Conservation (phyloP, 352 stramenopile genomes). For the Blastocystis hominis region DNA sequence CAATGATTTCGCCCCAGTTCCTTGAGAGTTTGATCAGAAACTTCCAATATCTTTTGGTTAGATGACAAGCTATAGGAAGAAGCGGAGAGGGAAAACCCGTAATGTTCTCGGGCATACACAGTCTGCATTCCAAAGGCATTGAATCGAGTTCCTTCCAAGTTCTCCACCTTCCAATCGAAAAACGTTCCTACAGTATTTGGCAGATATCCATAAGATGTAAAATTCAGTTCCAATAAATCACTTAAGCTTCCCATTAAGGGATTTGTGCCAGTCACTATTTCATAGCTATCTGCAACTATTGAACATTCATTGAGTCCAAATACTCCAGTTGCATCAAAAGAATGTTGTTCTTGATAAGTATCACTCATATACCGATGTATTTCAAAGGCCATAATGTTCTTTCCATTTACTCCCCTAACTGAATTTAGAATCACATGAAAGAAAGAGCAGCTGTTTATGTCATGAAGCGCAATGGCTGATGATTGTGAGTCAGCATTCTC, state of each 20-base stretch:
- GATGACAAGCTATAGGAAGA: neutral
- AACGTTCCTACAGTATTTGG: neutral
- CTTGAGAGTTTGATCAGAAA: neutral
- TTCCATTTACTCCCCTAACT: neutral
- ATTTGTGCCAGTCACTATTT: neutral
- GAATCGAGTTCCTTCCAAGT: neutral
- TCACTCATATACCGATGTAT: neutral
- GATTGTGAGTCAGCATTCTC: neutral
- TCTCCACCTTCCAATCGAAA: slow-evolving; percentile 32
- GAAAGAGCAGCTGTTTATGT: neutral
- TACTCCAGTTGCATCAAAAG: slow-evolving; percentile 12
- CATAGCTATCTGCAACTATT: neutral
- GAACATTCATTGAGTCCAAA: neutral
- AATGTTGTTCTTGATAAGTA: neutral
- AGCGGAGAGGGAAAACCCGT: slow-evolving; percentile 11
- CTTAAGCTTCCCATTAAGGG: neutral
- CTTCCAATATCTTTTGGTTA: neutral
- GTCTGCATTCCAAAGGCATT: neutral
- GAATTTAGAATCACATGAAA: slow-evolving; percentile 10
- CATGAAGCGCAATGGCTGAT: neutral
- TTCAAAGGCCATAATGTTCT: slow-evolving; percentile 47
- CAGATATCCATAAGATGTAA: neutral
- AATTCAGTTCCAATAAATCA: neutral
- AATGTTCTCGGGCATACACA: neutral
- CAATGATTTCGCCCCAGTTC: neutral